Base-by-base conservation (phyloP, 805 yeast genomes). In the Kodamaea restingae region DNA sequence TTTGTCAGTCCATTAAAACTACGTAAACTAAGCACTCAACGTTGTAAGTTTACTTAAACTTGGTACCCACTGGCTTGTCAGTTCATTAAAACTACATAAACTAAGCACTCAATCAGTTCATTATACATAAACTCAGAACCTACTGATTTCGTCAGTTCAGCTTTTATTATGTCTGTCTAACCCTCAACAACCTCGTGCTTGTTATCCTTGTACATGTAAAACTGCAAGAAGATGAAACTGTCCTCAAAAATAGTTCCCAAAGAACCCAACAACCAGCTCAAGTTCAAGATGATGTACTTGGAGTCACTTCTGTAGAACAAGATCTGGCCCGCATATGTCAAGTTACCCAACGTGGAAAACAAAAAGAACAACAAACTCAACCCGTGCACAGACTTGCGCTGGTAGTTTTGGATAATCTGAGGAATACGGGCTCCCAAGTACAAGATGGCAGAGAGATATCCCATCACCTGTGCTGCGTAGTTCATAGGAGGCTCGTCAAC, bases 191-290 rank as follows among this genome's bases (percentile, higher is more conserved):
- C 45, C 18, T 29, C 28, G 10, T 33, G 38, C 31, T 50, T 45
- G 46, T 52, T 49, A 44, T 65, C 68, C 41, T 61, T 66, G 61
- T 84, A 84, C 43, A 76, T 56, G 54, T 78, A 78, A 55, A 84
- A 84, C 58, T 84, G 93, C 35, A 71, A 55, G 48, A 82, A 78
- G 38, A 84, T 84, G 33, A 80, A 51, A 20, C 76, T 48, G 58
- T 84, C 95, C 62, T 85, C 88, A 36, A 76, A 62, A 30, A 84
- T 78, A 7, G 95, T 84, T 18, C 93, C 91, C 41, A 84, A 61
- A 2, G 88, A 80, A 2, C 95, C 95, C 47, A 85, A 55, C 47
- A 84, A 66, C 95, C 95, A 84, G 43, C 88, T 78, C 45, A 81
- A 52, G 61, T 84, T 84, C 43, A 80, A 65, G 42, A 69, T 51